Evolutionary conservation across 768 basidiomycete genomes (phyloP), one percentile per base, ranked within the genome.

Genomic region (Tylopilus intermedius): DNA sequence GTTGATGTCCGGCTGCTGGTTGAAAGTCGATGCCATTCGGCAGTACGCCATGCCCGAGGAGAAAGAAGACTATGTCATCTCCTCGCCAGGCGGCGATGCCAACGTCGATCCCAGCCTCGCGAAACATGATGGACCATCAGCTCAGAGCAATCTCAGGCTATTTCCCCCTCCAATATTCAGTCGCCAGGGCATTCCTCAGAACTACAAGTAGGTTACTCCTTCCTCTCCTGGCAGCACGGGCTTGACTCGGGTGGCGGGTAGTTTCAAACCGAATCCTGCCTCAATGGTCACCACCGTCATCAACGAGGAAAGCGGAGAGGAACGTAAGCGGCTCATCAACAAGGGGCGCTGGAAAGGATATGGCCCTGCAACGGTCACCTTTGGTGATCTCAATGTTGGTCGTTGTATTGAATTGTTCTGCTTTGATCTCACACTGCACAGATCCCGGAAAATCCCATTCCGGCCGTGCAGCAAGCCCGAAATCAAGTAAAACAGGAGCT

Each of bases 91-190:
- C 35, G 32, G 56, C n/a, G 67, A 69, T 22, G 69, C 72, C 58
- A 78, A 79, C 54, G 74, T 84, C 47, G 84, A 85, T 62, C 83
- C 81, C 2, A 64, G 65, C 24, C 74, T 76, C 47, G 32, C 60
- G 41, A 54, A 54, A 35, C 32, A 60, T 37, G 58, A 38, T 11
- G 57, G 50, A 26, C 35, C 32, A 45, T 32, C 61, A 44, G 51
- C 59, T 59, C 72, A 69, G 51, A 86, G 81, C 63, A 83, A 82
- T 60, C 72, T 94, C 8, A 79, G 88, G 27, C 74, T 92, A 10
- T 83, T 94, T 58, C 93, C 95, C 27, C 89, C 94, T 0, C 94
- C 95, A 8, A 69, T 94, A 44, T 97, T 97, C 72, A 88, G 86
- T 59, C 79, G 92, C 32, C 87, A 91, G 58, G 77, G 73, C 0